Evolutionary conservation across 129 eudicot species (phyloP).

Genomic region (Helichrysum umbraculigerum): DNA sequence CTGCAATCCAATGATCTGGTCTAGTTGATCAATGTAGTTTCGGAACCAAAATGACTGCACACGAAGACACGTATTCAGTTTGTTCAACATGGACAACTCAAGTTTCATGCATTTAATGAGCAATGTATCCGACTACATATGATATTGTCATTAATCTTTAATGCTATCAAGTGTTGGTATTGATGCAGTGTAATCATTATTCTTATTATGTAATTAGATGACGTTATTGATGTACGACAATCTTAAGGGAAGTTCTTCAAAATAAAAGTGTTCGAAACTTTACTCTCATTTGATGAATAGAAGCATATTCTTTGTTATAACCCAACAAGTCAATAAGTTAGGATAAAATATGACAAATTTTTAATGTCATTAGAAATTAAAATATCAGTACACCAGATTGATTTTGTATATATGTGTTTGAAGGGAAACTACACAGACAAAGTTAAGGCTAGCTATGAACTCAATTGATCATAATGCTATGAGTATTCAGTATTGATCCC

Average conservation of each 20-base stretch:
- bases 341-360: constrained; percentile 5
- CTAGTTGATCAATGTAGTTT: constrained; percentile 16
- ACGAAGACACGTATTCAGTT: neutral
- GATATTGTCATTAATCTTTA: neutral
- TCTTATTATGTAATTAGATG: neutral
- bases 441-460: neutral
- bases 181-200: neutral
- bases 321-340: neutral
- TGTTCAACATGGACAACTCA: constrained; percentile 1
- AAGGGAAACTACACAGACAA: neutral
- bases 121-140: neutral
- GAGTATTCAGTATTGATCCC: neutral
- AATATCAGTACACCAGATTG: neutral
- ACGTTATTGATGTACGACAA: neutral
- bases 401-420: neutral
- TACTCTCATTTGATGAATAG: neutral
- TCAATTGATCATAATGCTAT: neutral
- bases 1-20: constrained; percentile 30
- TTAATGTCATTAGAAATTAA: neutral
- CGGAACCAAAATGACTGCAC: neutral
- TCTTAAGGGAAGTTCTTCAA: neutral
- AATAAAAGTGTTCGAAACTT: neutral
- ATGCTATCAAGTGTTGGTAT: neutral
- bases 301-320: neutral
- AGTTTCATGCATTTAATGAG: neutral